Percentiles rank a stretch among this genome's conserved stretches.
These are phyloP conservation scores for Phyllosticta citrichinensis DNA, from an alignment of 2,329 filamentous ascomycete genomes.

Conservation along the genomic window DNA sequence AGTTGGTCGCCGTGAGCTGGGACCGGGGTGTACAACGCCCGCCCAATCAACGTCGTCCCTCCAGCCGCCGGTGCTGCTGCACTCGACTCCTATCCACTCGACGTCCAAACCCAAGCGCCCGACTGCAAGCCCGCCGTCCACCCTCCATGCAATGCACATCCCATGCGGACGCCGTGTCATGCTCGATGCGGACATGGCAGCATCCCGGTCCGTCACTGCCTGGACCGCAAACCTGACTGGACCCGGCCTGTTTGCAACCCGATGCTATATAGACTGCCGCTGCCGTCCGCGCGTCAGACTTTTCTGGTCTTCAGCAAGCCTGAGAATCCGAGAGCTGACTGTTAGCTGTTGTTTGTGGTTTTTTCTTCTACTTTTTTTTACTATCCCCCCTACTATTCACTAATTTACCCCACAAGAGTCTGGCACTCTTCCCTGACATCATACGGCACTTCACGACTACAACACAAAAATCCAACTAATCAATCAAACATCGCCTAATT, in stretches of 20 bases:
- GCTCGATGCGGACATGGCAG: conserved; percentile 5
- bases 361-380: conserved; percentile 21
- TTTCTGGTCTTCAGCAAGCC: conserved; percentile 39
- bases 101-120: conserved; percentile 9
- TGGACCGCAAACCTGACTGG: conserved; percentile 3
- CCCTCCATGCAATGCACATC: neutral
- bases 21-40: neutral
- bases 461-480: conserved; percentile 9
- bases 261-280: neutral
- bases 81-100: conserved; percentile 6
- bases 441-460: conserved; percentile 13
- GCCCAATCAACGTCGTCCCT: conserved; percentile 3
- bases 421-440: conserved; percentile 15
- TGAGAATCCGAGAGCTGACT: conserved; percentile 41
- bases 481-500: conserved; percentile 14
- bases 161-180: conserved; percentile 3
- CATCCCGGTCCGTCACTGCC: conserved; percentile 8
- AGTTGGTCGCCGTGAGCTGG: neutral
- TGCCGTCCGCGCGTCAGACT: neutral
- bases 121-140: neutral
- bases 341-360: conserved; percentile 30
- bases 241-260: neutral
- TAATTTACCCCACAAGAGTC: conserved; percentile 12
- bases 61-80: conserved; percentile 4
- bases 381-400: neutral